Conservation (phyloP, 208 protist species). For the Acanthamoeba triangularis region DNA sequence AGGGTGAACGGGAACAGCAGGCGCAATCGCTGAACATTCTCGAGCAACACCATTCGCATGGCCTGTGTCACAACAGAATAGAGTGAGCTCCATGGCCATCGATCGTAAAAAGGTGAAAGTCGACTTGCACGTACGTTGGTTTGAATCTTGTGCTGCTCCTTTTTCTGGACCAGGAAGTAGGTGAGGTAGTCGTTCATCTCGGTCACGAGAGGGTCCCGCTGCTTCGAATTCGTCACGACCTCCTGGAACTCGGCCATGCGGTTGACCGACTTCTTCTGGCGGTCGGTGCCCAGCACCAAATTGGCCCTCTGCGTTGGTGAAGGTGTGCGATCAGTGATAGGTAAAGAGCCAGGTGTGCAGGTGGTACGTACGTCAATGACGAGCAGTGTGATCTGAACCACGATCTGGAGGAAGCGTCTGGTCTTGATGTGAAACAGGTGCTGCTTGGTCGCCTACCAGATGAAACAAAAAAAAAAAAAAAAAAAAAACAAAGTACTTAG, state of each 20-base stretch:
- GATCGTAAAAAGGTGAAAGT: not conserved
- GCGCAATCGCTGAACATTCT: conserved; percentile 37
- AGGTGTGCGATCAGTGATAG: not conserved
- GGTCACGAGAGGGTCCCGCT: conserved; percentile 19
- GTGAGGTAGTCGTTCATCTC: conserved; percentile 41
- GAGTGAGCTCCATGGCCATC: not conserved
- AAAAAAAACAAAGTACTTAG: not conserved
- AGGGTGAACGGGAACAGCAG: conserved; percentile 34
- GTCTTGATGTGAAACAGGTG: conserved; percentile 59
- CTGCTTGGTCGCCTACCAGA: conserved; percentile 15
- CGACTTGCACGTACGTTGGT: conserved; percentile 28
- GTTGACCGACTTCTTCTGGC: conserved; percentile 64
- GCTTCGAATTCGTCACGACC: conserved; percentile 9
- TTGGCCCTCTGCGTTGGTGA: conserved; percentile 21
- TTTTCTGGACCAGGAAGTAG: conserved; percentile 53
- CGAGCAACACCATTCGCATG: conserved; percentile 59
- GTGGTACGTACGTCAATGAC: conserved; percentile 51
- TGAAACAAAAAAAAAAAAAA: not conserved
- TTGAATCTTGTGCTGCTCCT: conserved; percentile 57
- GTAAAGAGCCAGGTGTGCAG: not conserved
- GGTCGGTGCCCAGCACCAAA: conserved; percentile 58
- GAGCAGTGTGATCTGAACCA: conserved; percentile 27
- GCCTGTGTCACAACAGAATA: not conserved
- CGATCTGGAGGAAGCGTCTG: conserved; percentile 25
- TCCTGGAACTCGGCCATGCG: conserved; percentile 56